Percentiles rank a stretch among this genome's conserved stretches.
Conservation (phyloP, 208 protist genomes). For the Crithidia bombi region DNA sequence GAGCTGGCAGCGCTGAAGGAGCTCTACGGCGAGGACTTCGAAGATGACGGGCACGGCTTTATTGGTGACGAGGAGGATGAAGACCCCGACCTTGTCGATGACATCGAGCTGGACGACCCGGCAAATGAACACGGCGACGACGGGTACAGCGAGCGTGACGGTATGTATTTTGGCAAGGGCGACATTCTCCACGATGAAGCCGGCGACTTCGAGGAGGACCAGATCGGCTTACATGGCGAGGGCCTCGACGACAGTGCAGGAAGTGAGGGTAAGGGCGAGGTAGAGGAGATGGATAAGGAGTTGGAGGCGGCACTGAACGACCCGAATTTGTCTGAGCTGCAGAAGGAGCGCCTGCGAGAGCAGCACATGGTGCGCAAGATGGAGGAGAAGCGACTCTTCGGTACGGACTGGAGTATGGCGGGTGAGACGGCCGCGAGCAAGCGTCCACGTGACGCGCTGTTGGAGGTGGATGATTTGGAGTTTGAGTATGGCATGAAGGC, state of each 20-base stretch:
- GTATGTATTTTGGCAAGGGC: conserved; percentile 33
- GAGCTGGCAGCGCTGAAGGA: conserved; percentile 82
- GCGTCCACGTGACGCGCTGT: conserved; percentile 84
- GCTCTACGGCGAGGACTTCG: conserved; percentile 91
- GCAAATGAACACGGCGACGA: conserved; percentile 23
- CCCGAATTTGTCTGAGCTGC: conserved; percentile 66
- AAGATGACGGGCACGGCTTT: conserved; percentile 61
- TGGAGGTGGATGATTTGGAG: conserved; percentile 81
- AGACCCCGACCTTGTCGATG: conserved; percentile 66
- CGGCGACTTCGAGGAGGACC: conserved; percentile 54
- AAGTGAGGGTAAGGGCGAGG: conserved; percentile 2
- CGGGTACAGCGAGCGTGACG: conserved; percentile 30
- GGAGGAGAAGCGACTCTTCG: conserved; percentile 82
- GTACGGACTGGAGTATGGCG: conserved; percentile 83
- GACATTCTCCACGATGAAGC: conserved; percentile 52
- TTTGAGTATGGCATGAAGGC: conserved; percentile 92
- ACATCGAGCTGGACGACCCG: conserved; percentile 68
- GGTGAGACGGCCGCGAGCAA: conserved; percentile 78
- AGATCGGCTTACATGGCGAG: conserved; percentile 35
- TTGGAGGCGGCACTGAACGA: conserved; percentile 61
- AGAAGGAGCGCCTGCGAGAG: conserved; percentile 79
- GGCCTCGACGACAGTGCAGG: conserved; percentile 20
- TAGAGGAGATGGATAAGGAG: conserved; percentile 64
- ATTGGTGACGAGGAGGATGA: conserved; percentile 48
- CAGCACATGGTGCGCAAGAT: conserved; percentile 61